Evolutionary conservation across 176 grass and related monocot species (phyloP).

Genomic region (Paspalum vaginatum): DNA sequence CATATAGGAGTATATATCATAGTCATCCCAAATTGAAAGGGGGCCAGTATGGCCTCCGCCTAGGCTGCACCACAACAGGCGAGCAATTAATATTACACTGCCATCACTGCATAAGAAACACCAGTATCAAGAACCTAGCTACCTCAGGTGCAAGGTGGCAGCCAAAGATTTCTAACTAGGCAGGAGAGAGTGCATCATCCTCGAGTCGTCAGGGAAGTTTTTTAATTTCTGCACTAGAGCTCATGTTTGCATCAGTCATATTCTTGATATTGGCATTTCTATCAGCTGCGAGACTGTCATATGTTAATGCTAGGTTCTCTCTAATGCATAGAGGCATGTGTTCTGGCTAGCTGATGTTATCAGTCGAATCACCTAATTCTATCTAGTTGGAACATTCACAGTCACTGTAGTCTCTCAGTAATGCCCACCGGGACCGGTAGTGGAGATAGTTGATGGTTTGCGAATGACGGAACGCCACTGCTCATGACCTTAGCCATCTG

Average conservation of each 20-base stretch:
- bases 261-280: constrained; percentile 26
- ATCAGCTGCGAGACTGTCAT: background rate
- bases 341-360: background rate
- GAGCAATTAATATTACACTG: background rate
- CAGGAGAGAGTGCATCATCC: background rate
- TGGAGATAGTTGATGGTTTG: constrained; percentile 63
- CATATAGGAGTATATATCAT: background rate
- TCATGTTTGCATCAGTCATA: background rate
- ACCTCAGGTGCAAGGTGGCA: background rate
- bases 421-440: constrained; percentile 55
- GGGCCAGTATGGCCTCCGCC: background rate
- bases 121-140: constrained; percentile 19
- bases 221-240: background rate
- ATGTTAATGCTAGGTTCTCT: background rate
- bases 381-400: constrained; percentile 25
- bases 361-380: background rate
- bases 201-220: background rate
- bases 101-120: constrained; percentile 34
- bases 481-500: constrained; percentile 64
- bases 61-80: background rate
- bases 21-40: background rate
- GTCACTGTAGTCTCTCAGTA: constrained; percentile 38
- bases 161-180: background rate
- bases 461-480: constrained; percentile 64
- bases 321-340: constrained; percentile 20